Base-by-base conservation (phyloP, 805 yeast genomes). In the Trichomonascus vanleenenianus region DNA sequence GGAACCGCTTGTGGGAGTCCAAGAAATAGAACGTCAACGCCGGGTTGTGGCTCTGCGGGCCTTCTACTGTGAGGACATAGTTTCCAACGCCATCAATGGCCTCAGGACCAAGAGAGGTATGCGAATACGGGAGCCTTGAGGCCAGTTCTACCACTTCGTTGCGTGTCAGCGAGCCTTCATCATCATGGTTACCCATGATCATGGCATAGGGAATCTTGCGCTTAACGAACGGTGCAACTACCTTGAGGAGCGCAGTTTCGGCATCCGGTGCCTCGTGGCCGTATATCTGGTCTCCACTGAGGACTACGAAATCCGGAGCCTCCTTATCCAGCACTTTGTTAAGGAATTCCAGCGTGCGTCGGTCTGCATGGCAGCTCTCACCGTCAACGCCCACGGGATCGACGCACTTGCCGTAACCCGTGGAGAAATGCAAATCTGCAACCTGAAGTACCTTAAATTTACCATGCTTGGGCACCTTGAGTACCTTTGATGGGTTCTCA, bases 171-270 rank as follows among this genome's bases (percentile, higher is more conserved):
- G 81, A 73, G 0, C 95, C 91, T 64, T 89, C 95, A 57, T 83
- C 93, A 61, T 93, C 98, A 61, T 93, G 98, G 61, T 93, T 93
- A 0, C 98, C 98, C 69, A 91, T 73, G 7, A 81, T 79, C 52
- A 84, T 72, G 0, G 96, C 91, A 70, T 76, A 93, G 2, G 97
- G 97, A 7, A 89, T 83, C 42, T 72, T 63, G 40, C 85, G 67
- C 12, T 66, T 56, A 19, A 89, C 73, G 22, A 86, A 76, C 0
- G 95, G 94, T 9, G 73, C 68, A 8, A 83, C 70, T 0, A 82
- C 86, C 59, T 93, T 91, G 48, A 83, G 71, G n/a, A 87, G 55
- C 0, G 96, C 78, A 0, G 95, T 80, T 53, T 81, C 82, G 0
- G 96, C 73, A 59, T 91, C 97, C 7, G 85, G 87, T 0, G 85